Percentiles rank a stretch among this genome's conserved stretches.
Conservation (phyloP, 2,329 filamentous ascomycete species). For the Hypoxylon sp. region DNA sequence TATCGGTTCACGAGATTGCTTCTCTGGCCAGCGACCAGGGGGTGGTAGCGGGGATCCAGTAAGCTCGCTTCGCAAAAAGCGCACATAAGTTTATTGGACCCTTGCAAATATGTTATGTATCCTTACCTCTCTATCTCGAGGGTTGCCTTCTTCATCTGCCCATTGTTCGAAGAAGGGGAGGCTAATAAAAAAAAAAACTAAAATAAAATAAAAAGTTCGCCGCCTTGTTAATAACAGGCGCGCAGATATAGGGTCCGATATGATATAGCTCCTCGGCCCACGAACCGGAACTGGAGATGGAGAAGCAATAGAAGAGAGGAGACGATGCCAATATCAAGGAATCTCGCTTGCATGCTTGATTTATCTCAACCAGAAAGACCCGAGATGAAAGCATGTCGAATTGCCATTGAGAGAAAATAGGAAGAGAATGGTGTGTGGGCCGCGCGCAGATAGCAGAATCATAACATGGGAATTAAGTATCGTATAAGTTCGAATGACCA, state of each 20-base stretch:
- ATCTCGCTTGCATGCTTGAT: conserved; percentile 45
- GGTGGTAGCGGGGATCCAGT: conserved; percentile 54
- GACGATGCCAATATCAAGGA: conserved; percentile 49
- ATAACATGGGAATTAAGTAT: conserved; percentile 28
- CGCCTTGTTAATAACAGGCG: conserved; percentile 45
- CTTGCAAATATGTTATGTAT: conserved; percentile 39
- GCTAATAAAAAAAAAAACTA: conserved; percentile 26
- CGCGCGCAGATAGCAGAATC: conserved; percentile 38
- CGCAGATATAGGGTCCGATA: conserved; percentile 47
- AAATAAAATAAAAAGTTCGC: conserved; percentile 30
- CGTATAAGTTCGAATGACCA: conserved; percentile 33
- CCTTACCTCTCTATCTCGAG: conserved; percentile 31
- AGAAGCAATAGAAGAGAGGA: conserved; percentile 41
- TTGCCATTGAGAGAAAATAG: conserved; percentile 34
- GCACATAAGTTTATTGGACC: conserved; percentile 48
- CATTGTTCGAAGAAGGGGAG: conserved; percentile 35
- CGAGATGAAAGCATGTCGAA: conserved; percentile 43
- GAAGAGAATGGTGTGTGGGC: conserved; percentile 32
- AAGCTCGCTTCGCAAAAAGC: conserved; percentile 59
- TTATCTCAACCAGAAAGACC: conserved; percentile 42
- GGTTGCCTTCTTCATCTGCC: conserved; percentile 25
- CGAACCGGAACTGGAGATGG: conserved; percentile 47
- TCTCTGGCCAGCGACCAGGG: conserved; percentile 54
- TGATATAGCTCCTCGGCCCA: conserved; percentile 47
- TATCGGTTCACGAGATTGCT: conserved; percentile 65